Conservation (phyloP, 331 rosid species). For the Malus hybrid region DNA sequence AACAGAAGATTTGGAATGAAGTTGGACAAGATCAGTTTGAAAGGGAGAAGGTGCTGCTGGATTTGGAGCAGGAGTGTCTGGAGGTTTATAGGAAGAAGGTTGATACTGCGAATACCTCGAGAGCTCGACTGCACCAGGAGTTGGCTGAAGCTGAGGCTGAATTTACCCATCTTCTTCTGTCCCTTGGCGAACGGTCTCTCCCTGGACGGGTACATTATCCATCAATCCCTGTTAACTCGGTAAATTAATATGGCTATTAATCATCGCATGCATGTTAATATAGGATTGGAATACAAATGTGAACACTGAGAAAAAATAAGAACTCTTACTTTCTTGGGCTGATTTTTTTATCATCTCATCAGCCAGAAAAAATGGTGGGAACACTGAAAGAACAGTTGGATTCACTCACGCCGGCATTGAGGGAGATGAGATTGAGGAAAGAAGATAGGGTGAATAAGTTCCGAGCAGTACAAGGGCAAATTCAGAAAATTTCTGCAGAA, state of each 20-base stretch:
- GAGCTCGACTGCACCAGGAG: conserved; percentile 92
- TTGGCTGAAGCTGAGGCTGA: conserved; percentile 98
- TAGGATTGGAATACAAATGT: background rate
- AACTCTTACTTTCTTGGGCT: conserved; percentile 8
- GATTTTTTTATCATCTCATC: conserved; percentile 25
- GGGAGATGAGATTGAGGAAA: conserved; percentile 75
- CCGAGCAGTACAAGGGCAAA: conserved; percentile 59
- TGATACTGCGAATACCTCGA: conserved; percentile 70
- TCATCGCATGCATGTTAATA: background rate
- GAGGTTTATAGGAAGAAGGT: conserved; percentile 83
- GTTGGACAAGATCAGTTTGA: conserved; percentile 87
- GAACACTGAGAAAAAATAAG: background rate
- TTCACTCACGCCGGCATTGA: conserved; percentile 81
- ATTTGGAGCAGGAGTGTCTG: conserved; percentile 88
- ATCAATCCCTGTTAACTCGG: conserved; percentile 3
- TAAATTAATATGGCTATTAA: background rate
- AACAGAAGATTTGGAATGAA: conserved; percentile 95
- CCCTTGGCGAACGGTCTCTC: conserved; percentile 85
- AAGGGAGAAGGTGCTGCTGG: conserved; percentile 78
- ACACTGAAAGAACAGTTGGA: conserved; percentile 87
- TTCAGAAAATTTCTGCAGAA: conserved; percentile 78
- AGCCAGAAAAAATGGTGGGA: conserved; percentile 91
- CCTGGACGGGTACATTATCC: conserved; percentile 80
- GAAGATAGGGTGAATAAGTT: conserved; percentile 84
- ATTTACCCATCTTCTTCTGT: conserved; percentile 86